Conservation (phyloP, 768 basidiomycete genomes). For the Cyclocybe aegerita region DNA sequence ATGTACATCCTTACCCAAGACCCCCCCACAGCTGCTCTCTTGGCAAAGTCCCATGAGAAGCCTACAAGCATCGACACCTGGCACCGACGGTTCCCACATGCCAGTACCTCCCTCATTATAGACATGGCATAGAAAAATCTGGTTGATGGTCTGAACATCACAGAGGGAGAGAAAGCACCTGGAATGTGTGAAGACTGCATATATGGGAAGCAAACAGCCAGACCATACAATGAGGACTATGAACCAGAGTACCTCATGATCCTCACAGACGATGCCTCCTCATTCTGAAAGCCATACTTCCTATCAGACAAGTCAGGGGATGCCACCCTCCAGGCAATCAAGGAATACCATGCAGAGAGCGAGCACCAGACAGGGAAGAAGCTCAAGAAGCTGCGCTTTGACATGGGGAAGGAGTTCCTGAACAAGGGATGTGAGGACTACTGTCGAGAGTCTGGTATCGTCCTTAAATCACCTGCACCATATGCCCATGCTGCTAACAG, state of each 20-base stretch:
- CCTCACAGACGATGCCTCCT: slow-evolving; percentile 17
- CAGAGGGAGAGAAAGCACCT: slow-evolving; percentile 10
- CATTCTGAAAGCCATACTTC: slow-evolving; percentile 14
- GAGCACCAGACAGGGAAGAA: slow-evolving; percentile 7
- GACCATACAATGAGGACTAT: slow-evolving; percentile 21
- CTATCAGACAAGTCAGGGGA: slow-evolving; percentile 21
- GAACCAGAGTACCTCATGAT: slow-evolving; percentile 26
- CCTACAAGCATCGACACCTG: slow-evolving; percentile 20
- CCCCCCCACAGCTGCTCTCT: slow-evolving; percentile 3
- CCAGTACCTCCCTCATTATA: slow-evolving; percentile 5
- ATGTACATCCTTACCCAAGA: slow-evolving; percentile 20
- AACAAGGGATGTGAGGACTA: slow-evolving; percentile 2
- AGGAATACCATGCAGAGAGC: neutral
- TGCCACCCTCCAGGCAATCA: slow-evolving; percentile 3
- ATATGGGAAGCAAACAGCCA: slow-evolving; percentile 21
- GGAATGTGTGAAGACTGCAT: too few species aligned
- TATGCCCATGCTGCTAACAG: slow-evolving; percentile 31
- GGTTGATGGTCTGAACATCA: slow-evolving; percentile 23
- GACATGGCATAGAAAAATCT: slow-evolving; percentile 10
- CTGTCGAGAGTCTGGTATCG: slow-evolving; percentile 3
- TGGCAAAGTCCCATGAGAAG: slow-evolving; percentile 13
- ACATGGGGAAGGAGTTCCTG: slow-evolving; percentile 11
- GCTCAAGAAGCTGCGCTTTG: neutral
- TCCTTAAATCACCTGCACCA: slow-evolving; percentile 19
- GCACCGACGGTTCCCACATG: slow-evolving; percentile 28